phyloP scores from a whole-genome alignment of 768 basidiomycete genomes.

The Lactifluus volemus region DNA sequence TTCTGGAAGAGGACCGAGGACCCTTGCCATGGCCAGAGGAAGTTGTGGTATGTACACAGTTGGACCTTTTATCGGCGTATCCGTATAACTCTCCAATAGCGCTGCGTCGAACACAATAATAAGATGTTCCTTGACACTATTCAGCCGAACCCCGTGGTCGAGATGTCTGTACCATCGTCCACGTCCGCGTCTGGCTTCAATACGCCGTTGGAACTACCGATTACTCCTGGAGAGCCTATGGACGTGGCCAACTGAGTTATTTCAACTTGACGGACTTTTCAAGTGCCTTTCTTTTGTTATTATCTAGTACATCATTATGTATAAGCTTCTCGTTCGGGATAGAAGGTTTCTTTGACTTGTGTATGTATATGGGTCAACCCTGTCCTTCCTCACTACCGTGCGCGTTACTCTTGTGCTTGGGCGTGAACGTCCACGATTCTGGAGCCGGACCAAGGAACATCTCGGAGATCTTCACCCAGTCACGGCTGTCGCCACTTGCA shows the following conservation, averaged over 20 bases:
- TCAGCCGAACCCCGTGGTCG: constrained; percentile 19
- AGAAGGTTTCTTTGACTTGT: background rate
- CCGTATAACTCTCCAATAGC: constrained; percentile 19
- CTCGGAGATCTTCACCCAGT: constrained; percentile 91
- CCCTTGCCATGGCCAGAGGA: constrained; percentile 26
- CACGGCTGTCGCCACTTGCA: constrained; percentile 65
- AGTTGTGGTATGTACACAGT: constrained; percentile 23
- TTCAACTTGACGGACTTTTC: too few relatives aligned
- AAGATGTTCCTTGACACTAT: constrained; percentile 26
- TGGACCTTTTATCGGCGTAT: background rate
- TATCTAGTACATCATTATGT: constrained; percentile 2
- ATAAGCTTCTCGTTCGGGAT: background rate
- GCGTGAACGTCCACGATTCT: constrained; percentile 75
- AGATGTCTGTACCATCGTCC: constrained; percentile 15
- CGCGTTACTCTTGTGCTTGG: constrained; percentile 92
- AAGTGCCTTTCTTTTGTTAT: constrained; percentile 10
- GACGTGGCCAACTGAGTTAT: constrained; percentile 10
- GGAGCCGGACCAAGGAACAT: constrained; percentile 91
- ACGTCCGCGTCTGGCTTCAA: constrained; percentile 15
- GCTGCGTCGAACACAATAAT: constrained; percentile 32
- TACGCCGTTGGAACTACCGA: constrained; percentile 10
- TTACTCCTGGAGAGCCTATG: constrained; percentile 17
- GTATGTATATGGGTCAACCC: constrained; percentile 30
- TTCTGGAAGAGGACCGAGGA: constrained; percentile 22
- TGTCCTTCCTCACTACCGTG: constrained; percentile 51